These are phyloP conservation scores for Fusarium bactridioides DNA, from an alignment of 2,329 filamentous ascomycete genomes.

Conservation along the genomic window DNA sequence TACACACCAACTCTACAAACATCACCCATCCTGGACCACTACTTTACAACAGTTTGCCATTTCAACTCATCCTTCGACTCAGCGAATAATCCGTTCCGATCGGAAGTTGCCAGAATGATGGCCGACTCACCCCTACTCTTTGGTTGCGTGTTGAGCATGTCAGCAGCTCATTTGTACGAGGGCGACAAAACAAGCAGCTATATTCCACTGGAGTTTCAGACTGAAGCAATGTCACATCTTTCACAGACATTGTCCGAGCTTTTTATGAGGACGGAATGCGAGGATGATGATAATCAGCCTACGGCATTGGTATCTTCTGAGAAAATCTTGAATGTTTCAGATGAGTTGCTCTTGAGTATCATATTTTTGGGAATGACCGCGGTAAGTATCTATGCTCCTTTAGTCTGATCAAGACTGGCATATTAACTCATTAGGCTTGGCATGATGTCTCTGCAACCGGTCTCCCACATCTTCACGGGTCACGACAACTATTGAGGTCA, in stretches of 20 bases:
- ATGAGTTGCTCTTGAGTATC: conserved; percentile 16
- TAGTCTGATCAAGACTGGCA: fast-evolving
- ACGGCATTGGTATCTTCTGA: not conserved
- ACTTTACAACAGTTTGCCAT: conserved; percentile 19
- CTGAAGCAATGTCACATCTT: conserved; percentile 16
- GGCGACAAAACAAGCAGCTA: not conserved
- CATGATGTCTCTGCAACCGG: conserved; percentile 12
- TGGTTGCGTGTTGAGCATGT: conserved; percentile 25
- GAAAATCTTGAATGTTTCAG: not conserved
- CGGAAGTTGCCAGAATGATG: conserved; percentile 23
- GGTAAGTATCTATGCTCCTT: not conserved
- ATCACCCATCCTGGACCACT: conserved; percentile 10
- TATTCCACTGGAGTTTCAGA: conserved; percentile 19
- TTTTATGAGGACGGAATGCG: not conserved
- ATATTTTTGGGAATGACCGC: conserved; percentile 28
- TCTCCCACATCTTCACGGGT: conserved; percentile 13
- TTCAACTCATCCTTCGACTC: conserved; percentile 26
- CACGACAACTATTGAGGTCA: conserved; percentile 14
- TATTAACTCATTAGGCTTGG: conserved; percentile 1
- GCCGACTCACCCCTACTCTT: conserved; percentile 3
- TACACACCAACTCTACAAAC: conserved; percentile 1
- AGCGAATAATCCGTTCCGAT: conserved; percentile 14
- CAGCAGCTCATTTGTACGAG: conserved; percentile 25
- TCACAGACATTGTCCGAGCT: not conserved
- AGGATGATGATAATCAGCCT: not conserved